Percentiles rank a stretch among this genome's conserved stretches.
phyloP scores from a whole-genome alignment of 257 asterid genomes.

The Solanum tarapatanum region DNA sequence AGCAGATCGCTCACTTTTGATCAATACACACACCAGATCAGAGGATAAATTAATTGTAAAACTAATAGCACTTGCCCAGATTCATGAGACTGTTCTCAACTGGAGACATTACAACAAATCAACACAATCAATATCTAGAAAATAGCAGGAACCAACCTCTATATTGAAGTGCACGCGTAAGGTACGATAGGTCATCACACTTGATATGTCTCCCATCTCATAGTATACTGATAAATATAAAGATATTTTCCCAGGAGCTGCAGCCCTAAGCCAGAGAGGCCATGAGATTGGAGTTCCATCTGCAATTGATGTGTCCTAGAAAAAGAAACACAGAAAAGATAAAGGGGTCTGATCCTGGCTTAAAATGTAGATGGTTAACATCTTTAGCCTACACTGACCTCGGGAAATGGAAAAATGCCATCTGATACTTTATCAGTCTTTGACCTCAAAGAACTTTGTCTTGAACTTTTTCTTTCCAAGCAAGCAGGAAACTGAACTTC shows the following conservation, averaged over 20 bases:
- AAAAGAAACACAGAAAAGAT: slow-evolving; percentile 9
- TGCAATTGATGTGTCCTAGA: slow-evolving; percentile 40
- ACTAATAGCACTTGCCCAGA: background rate
- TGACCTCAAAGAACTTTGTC: slow-evolving; percentile 19
- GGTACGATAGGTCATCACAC: slow-evolving; percentile 64
- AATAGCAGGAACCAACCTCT: slow-evolving; percentile 41
- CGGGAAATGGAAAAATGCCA: slow-evolving; percentile 50
- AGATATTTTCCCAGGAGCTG: slow-evolving; percentile 68
- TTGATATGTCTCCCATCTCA: slow-evolving; percentile 63
- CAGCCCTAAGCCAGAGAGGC: slow-evolving; percentile 98
- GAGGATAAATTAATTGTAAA: background rate
- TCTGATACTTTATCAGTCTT: slow-evolving; percentile 22
- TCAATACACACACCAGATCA: background rate
- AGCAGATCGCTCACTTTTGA: background rate
- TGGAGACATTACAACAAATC: background rate
- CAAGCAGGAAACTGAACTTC: slow-evolving; percentile 61
- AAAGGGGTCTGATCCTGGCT: background rate
- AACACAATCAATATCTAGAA: background rate
- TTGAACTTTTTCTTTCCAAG: slow-evolving; percentile 38
- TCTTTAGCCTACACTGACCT: slow-evolving; percentile 38
- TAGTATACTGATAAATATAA: slow-evolving; percentile 59
- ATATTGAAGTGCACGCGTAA: slow-evolving; percentile 71
- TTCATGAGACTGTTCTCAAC: background rate
- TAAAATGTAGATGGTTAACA: slow-evolving; percentile 3
- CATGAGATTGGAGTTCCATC: slow-evolving; percentile 52